phyloP scores from a whole-genome alignment of 2,329 filamentous ascomycete species.

The Ophiocordyceps robertsii region DNA sequence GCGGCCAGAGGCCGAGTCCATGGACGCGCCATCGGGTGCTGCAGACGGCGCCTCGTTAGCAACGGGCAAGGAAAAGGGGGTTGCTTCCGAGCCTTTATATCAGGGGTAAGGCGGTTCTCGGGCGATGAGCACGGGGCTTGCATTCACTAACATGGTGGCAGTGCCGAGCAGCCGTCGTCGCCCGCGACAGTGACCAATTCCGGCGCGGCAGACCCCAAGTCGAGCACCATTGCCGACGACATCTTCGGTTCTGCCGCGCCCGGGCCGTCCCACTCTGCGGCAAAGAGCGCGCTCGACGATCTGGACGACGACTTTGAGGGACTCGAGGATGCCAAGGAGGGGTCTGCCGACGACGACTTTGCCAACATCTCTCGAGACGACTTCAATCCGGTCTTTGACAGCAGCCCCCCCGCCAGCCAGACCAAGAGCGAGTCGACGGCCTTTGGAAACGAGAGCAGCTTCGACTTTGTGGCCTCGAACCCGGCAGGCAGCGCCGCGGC shows the following conservation, averaged over 20 bases:
- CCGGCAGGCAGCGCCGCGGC: conserved; percentile 18
- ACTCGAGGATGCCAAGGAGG: conserved; percentile 73
- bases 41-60: not conserved
- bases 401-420: conserved; percentile 42
- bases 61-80: not conserved
- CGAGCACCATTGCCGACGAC: conserved; percentile 23
- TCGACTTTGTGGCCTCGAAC: conserved; percentile 39
- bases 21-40: not conserved
- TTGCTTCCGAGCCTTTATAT: not conserved
- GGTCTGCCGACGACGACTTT: conserved; percentile 67
- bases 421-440: conserved; percentile 38
- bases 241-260: conserved; percentile 25
- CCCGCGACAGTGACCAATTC: conserved; percentile 16
- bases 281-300: conserved; percentile 53
- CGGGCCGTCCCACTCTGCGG: conserved; percentile 13
- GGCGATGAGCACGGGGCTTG: not conserved
- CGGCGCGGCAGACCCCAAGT: conserved; percentile 8
- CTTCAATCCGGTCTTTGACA: conserved; percentile 74
- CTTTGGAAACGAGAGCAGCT: conserved; percentile 42
- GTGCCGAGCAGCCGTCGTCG: conserved; percentile 17
- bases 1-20: not conserved
- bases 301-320: conserved; percentile 73
- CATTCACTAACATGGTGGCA: conserved; percentile 5
- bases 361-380: conserved; percentile 62
- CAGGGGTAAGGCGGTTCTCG: not conserved